phyloP scores from a whole-genome alignment of 305 asterid species.

The Nicotiana rustica region DNA sequence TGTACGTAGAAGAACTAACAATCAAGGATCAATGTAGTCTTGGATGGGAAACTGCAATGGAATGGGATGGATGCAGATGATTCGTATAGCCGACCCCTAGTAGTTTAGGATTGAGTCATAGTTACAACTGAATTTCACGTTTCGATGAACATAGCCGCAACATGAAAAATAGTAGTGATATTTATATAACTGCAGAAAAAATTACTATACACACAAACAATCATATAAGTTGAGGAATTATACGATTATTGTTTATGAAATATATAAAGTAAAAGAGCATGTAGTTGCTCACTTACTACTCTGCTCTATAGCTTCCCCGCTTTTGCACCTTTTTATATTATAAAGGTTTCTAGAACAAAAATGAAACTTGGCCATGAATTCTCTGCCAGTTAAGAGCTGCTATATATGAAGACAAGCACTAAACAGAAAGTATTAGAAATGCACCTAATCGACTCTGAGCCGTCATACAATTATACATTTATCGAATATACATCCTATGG shows the following conservation, averaged over 20 bases:
- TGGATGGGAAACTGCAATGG: background rate
- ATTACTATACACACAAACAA: background rate
- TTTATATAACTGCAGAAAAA: background rate
- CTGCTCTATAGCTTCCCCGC: background rate
- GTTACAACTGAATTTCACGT: background rate
- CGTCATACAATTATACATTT: background rate
- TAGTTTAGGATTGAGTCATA: constrained; percentile 14
- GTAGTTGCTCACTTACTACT: background rate
- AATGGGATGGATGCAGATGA: background rate
- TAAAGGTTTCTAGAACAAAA: constrained; percentile 9
- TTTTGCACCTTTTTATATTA: background rate
- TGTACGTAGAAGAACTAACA: background rate
- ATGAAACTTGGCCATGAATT: background rate
- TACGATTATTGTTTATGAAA: background rate
- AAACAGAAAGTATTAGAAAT: background rate
- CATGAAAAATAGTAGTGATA: background rate
- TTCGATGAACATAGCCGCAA: background rate
- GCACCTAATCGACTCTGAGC: background rate
- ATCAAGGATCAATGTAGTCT: background rate
- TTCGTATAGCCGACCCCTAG: background rate
- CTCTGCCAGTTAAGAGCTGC: too few relatives aligned
- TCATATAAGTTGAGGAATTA: background rate
- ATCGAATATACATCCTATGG: background rate
- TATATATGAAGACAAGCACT: background rate
- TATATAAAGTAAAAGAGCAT: background rate